Evolutionary conservation across 129 eudicot genomes (phyloP).

Genomic region (Artemisia annua): DNA sequence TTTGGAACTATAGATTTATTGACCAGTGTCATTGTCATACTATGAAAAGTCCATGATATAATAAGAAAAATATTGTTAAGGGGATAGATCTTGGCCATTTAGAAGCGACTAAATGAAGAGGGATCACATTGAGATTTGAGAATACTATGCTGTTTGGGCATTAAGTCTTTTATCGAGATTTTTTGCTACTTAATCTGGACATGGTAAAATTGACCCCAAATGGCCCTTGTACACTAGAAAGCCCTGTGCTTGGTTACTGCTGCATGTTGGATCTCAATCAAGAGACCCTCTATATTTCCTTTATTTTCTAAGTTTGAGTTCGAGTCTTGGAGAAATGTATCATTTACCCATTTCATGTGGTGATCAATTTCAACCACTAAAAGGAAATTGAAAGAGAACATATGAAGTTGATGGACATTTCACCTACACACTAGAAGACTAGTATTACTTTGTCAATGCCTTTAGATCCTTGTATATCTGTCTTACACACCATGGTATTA

Average conservation of each 20-base stretch:
- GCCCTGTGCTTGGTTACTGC: not conserved
- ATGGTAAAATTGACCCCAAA: not conserved
- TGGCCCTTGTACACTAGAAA: not conserved
- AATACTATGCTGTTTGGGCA: not conserved
- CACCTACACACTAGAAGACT: not conserved
- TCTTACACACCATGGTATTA: not conserved
- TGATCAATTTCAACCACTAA: too few species aligned
- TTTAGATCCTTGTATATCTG: not conserved
- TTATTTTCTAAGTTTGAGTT: not conserved
- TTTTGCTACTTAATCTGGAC: not conserved
- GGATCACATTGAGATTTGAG: slow-evolving; percentile 6
- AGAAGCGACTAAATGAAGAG: not conserved
- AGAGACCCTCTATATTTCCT: not conserved
- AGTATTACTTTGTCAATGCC: not conserved
- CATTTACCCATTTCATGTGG: not conserved
- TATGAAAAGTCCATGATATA: not conserved
- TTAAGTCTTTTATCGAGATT: not conserved
- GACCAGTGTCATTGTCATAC: slow-evolving; percentile 2
- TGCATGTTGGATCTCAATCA: not conserved
- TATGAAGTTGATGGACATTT: too few species aligned
- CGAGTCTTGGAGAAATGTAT: not conserved
- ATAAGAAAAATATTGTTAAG: not conserved
- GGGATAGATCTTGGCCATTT: too few species aligned
- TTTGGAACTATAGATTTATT: not conserved
- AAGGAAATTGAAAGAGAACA: too few species aligned